Evolutionary conservation across 176 grass and related monocot species (phyloP).

Genomic region (Rhynchospora tenuis): DNA sequence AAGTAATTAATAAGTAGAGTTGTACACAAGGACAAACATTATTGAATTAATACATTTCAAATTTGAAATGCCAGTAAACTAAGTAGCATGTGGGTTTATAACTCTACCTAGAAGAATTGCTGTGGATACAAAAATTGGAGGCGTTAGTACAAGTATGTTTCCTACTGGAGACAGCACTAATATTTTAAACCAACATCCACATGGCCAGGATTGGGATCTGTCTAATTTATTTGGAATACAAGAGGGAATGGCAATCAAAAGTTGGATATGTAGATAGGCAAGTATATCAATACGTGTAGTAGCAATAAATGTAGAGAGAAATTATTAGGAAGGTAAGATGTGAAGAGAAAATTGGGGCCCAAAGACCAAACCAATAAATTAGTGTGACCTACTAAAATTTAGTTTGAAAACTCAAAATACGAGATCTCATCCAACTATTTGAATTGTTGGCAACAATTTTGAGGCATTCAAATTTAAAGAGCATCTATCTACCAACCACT

Average conservation of each 20-base stretch:
- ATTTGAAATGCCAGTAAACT: slow-evolving; percentile 9
- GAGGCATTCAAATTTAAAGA: slow-evolving; percentile 8
- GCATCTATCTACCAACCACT: slow-evolving; percentile 4
- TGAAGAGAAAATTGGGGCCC: slow-evolving; percentile 16
- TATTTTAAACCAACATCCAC: slow-evolving; percentile 26
- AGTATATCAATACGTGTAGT: slow-evolving; percentile 13
- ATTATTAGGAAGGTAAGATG: slow-evolving; percentile 33
- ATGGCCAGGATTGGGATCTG: slow-evolving; percentile 12
- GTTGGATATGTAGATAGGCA: slow-evolving; percentile 11
- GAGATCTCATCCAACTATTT: slow-evolving; percentile 6
- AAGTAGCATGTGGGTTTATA: not conserved
- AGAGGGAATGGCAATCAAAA: not conserved
- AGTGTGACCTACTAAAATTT: slow-evolving; percentile 16
- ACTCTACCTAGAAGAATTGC: not conserved
- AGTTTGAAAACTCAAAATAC: slow-evolving; percentile 13
- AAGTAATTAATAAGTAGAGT: slow-evolving; percentile 23
- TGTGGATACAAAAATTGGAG: slow-evolving; percentile 19
- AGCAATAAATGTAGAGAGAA: slow-evolving; percentile 27
- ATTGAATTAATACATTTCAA: slow-evolving; percentile 1
- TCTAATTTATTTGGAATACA: slow-evolving; percentile 17
- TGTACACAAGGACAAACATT: slow-evolving; percentile 3
- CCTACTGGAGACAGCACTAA: not conserved
- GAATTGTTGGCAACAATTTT: slow-evolving; percentile 8
- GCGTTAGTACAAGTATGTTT: slow-evolving; percentile 13
- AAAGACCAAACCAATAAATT: slow-evolving; percentile 23